phyloP scores from a whole-genome alignment of 2,329 filamentous ascomycete species.

The Phaeoacremonium minimum region DNA sequence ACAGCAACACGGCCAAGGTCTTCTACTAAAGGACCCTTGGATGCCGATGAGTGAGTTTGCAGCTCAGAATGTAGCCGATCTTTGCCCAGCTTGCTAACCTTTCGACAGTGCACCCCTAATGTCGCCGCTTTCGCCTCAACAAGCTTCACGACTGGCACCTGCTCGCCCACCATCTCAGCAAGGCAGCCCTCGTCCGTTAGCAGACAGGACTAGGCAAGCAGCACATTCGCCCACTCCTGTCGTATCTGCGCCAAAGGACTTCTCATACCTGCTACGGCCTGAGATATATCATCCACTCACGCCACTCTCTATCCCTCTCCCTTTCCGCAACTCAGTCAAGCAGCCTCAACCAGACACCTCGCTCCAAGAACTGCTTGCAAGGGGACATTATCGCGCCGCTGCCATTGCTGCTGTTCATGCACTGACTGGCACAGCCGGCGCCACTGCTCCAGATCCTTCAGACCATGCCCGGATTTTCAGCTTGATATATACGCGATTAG shows the following conservation, averaged over 20 bases:
- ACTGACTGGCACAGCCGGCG: conserved; percentile 44
- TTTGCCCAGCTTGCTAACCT: no score
- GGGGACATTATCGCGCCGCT: conserved; percentile 76
- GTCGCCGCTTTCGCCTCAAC: conserved; percentile 14
- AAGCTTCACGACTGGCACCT: conserved; percentile 14
- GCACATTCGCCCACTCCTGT: conserved; percentile 24
- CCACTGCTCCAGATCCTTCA: conserved; percentile 35
- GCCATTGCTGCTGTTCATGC: conserved; percentile 63
- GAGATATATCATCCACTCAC: conserved; percentile 81
- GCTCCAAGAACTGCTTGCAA: conserved; percentile 62
- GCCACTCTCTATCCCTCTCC: conserved; percentile 50
- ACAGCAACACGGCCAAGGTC: conserved; percentile 58
- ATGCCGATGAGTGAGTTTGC: conserved; percentile 64
- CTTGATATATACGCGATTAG: conserved; percentile 75
- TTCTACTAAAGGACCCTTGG: conserved; percentile 74
- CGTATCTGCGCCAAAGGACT: conserved; percentile 58
- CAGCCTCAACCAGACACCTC: conserved; percentile 60
- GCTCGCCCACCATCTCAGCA: conserved; percentile 11
- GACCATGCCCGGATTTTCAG: conserved; percentile 67
- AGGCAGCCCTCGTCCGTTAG: conserved; percentile 16
- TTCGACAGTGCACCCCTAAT: conserved; percentile 16
- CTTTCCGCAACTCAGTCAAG: conserved; percentile 67
- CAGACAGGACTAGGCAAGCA: conserved; percentile 15
- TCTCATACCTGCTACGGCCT: conserved; percentile 74
- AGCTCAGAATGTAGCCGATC: background rate